Conservation (phyloP, 2,329 filamentous ascomycete genomes). For the Magnaporthiopsis incrustans region DNA sequence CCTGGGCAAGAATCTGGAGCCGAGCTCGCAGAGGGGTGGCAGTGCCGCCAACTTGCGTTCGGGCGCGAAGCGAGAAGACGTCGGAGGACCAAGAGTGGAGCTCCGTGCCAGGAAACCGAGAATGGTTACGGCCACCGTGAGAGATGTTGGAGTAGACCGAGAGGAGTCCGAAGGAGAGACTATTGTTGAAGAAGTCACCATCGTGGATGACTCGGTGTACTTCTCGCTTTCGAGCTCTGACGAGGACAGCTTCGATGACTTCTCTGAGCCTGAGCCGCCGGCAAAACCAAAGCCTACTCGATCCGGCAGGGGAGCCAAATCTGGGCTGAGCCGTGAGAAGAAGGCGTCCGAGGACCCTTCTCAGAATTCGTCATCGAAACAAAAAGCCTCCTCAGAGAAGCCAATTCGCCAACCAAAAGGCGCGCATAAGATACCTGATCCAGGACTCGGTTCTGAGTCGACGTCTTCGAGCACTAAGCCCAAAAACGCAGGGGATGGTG, state of each 20-base stretch:
- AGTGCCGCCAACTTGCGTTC: background rate
- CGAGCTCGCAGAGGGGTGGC: background rate
- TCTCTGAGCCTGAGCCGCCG: conserved; percentile 10
- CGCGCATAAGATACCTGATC: background rate
- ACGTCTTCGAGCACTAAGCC: background rate
- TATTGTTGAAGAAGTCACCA: conserved; percentile 15
- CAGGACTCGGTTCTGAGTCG: background rate
- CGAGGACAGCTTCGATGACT: conserved; percentile 11
- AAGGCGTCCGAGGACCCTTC: too few relatives aligned
- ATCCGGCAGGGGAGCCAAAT: background rate
- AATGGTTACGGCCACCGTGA: conserved; percentile 2
- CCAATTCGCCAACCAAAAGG: background rate
- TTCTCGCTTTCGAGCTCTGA: conserved; percentile 10
- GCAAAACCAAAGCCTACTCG: background rate
- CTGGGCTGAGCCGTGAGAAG: too few relatives aligned
- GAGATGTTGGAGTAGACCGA: conserved; percentile 40
- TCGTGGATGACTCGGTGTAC: conserved; percentile 11
- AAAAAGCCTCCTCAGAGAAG: background rate
- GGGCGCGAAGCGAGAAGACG: background rate
- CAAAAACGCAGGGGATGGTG: background rate
- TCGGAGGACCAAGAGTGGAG: conserved; percentile 11
- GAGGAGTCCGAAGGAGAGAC: conserved; percentile 70
- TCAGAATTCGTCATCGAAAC: background rate
- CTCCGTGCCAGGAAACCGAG: conserved; percentile 13
- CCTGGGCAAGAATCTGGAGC: conserved; percentile 12